phyloP scores from a whole-genome alignment of 345 rosid species.

The Eutrema yunnanense region DNA sequence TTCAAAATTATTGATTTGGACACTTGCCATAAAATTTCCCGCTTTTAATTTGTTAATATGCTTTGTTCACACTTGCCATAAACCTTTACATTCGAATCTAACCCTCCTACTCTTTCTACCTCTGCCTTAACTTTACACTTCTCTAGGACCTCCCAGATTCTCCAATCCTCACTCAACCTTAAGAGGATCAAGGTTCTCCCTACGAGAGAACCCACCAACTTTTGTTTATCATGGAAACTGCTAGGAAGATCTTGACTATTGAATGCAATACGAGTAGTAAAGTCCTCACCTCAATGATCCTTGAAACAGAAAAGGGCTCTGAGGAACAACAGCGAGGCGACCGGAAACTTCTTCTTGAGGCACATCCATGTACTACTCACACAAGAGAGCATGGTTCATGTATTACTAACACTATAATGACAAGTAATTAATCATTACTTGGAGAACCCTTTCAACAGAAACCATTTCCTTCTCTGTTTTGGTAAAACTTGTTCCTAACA shows the following conservation, averaged over 20 bases:
- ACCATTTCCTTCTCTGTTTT: constrained; percentile 98
- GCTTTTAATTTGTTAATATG: too few species aligned
- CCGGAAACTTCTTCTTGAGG: constrained; percentile 73
- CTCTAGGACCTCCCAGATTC: constrained; percentile 62
- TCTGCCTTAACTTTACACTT: constrained; percentile 79
- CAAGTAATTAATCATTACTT: constrained; percentile 39
- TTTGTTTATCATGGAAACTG: neutral
- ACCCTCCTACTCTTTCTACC: constrained; percentile 75
- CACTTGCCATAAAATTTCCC: too few species aligned
- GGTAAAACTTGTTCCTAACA: constrained; percentile 84
- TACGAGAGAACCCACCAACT: constrained; percentile 16
- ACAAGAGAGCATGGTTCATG: constrained; percentile 4
- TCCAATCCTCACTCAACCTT: constrained; percentile 40
- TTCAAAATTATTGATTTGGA: too few species aligned
- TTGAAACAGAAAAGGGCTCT: constrained; percentile 80
- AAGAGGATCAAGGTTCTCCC: constrained; percentile 88
- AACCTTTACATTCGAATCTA: constrained; percentile 54
- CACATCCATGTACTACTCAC: constrained; percentile 73
- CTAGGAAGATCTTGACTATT: neutral
- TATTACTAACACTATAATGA: constrained; percentile 3
- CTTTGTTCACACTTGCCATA: too few species aligned
- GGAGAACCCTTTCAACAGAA: constrained; percentile 78
- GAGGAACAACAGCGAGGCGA: constrained; percentile 78
- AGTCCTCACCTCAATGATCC: constrained; percentile 64
- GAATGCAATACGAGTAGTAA: neutral